phyloP scores from a whole-genome alignment of 2,329 filamentous ascomycete species.

The Aspergillus sp. region DNA sequence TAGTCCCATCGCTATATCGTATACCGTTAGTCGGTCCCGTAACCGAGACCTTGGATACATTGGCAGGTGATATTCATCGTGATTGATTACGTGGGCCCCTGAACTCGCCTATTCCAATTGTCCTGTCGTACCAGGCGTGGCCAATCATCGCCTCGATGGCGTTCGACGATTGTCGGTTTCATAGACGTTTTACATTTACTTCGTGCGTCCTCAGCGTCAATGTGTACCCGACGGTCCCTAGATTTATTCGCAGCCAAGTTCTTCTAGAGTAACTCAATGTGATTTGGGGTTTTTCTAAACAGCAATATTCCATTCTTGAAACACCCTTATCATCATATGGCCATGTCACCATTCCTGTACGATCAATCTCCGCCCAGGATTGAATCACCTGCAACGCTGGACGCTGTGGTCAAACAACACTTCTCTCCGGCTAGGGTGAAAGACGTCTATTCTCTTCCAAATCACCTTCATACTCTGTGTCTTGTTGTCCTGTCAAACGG shows the following conservation, averaged over 20 bases:
- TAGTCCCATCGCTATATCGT: background rate
- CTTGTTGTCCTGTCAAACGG: constrained; percentile 39
- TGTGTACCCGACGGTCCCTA: background rate
- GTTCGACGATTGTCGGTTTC: background rate
- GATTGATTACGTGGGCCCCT: background rate
- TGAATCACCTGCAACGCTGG: constrained; percentile 23
- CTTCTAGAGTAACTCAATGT: no score
- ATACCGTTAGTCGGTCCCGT: background rate
- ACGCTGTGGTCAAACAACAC: constrained; percentile 28
- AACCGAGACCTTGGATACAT: background rate
- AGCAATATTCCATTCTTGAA: no score
- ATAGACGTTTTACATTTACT: background rate
- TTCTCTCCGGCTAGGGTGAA: constrained; percentile 32
- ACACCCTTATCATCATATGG: background rate
- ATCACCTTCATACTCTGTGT: constrained; percentile 36
- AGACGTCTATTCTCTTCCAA: constrained; percentile 22
- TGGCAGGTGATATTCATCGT: background rate
- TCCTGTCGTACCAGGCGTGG: background rate
- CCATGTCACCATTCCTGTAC: constrained; percentile 14
- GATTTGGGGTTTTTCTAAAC: no score
- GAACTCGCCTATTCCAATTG: background rate
- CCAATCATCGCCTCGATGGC: background rate
- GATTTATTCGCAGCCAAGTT: no score
- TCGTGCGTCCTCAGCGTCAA: background rate
- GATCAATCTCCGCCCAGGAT: constrained; percentile 5